These are phyloP conservation scores for Phytophthora parvispora DNA, from an alignment of 352 stramenopile species.

Conservation along the genomic window DNA sequence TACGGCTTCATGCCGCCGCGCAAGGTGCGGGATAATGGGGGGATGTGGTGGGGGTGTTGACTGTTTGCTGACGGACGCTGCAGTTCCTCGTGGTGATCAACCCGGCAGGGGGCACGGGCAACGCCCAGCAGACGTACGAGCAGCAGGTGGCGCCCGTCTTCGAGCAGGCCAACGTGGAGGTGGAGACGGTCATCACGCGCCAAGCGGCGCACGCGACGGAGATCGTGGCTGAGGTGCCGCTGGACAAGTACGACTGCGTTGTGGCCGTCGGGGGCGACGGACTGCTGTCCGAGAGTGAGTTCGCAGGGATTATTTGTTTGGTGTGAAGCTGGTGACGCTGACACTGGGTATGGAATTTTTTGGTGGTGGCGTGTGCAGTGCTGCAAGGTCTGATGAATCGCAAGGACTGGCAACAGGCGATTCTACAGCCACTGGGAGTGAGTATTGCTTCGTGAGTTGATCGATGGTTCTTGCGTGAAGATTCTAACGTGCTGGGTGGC, in stretches of 20 bases:
- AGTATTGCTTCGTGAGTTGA: background rate
- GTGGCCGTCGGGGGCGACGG: constrained; percentile 77
- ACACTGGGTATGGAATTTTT: background rate
- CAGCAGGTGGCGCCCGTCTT: constrained; percentile 62
- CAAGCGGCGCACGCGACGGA: constrained; percentile 69
- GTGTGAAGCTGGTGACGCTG: background rate
- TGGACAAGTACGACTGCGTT: constrained; percentile 73
- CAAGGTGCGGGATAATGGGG: constrained; percentile 14
- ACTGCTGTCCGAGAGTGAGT: constrained; percentile 73
- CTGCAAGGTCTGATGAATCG: constrained; percentile 79
- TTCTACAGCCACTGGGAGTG: constrained; percentile 64
- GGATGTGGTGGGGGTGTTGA: background rate
- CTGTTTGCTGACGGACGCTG: constrained; percentile 16
- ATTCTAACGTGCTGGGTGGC: background rate
- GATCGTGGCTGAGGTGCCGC: constrained; percentile 43
- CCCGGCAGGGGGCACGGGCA: constrained; percentile 64
- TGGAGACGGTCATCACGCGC: constrained; percentile 62
- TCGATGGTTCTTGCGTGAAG: background rate
- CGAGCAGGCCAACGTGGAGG: constrained; percentile 63
- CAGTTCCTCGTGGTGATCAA: constrained; percentile 81
- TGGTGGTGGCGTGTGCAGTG: constrained; percentile 40
- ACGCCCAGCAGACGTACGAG: constrained; percentile 62
- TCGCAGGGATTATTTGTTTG: background rate
- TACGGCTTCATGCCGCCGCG: constrained; percentile 41
- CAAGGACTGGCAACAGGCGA: constrained; percentile 66